Evolutionary conservation across 2,329 filamentous ascomycete genomes (phyloP), one percentile per base, ranked within the genome.

Genomic region (Aspergillus neotritici): DNA sequence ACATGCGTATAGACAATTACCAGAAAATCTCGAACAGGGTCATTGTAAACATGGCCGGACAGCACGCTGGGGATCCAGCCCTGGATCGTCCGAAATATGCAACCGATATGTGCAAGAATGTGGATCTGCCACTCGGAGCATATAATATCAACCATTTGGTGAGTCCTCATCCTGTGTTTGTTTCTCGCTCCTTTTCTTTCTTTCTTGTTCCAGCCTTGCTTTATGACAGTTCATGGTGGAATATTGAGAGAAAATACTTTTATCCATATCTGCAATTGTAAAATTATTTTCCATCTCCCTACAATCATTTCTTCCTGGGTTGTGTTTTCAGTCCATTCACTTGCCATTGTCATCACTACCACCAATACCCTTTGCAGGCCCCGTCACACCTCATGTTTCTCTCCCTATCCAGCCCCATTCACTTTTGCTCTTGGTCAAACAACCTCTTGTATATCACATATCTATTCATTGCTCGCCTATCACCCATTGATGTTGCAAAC

Each of bases 131-230:
- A 1, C 16, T 50, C 30, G 47, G 43, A 0, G 57, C 57, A 10
- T 61, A 49, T 41, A 33, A 43, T 2, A 30, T 60, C 6, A 53
- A 60, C 28, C 46, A 57, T 30, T 12, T 52, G 47, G 57, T 60
- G 55, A 50, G 56, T 55, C 16, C 10, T 10, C 29, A 28, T 46
- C 42, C 21, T 28, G 15, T 48, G 15, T 48, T 25, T 8, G 21
- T 25, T 25, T 25, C 7, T 25, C 6, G 7, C 21, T 25, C 9
- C 21, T 25, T 25, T 9, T 9, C 21, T 25, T 8, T 9, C 21
- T 25, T 25, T 25, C 21, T 25, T 25, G 21, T 25, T 25, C 21
- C 21, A 9, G 21, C 9, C 21, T 25, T 5, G 7, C 9, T 25
- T 25, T 6, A 8, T 21, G 17, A 21, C 7, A 5, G 5, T 21